These are phyloP conservation scores for Entamoeba moshkovskii DNA, from an alignment of 208 protist genomes.

Conservation along the genomic window DNA sequence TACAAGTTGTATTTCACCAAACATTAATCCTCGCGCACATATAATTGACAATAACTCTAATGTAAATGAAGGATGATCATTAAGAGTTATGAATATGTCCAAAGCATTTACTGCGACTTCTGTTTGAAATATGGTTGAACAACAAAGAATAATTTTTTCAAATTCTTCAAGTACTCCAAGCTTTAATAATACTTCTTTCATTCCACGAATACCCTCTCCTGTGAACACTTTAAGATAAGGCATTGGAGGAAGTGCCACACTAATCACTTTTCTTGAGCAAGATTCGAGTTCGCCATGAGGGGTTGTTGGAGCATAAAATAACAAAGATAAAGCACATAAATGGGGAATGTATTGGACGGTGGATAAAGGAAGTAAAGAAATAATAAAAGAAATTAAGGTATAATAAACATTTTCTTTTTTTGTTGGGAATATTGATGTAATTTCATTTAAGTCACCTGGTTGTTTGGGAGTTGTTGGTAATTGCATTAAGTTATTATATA, in stretches of 20 bases:
- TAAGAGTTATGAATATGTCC: not conserved
- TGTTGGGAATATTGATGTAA: not conserved
- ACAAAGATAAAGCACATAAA: not conserved
- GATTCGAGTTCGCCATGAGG: not conserved
- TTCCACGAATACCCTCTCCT: not conserved
- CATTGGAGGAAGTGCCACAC: not conserved
- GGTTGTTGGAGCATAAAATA: not conserved
- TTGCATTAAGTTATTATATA: too few species aligned
- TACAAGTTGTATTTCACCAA: not conserved
- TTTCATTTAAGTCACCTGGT: not conserved
- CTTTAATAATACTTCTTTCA: not conserved
- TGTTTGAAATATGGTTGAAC: not conserved
- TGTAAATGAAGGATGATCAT: not conserved
- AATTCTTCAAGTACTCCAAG: not conserved
- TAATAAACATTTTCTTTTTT: not conserved
- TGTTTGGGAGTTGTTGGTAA: not conserved
- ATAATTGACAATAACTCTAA: not conserved
- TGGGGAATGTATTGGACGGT: not conserved
- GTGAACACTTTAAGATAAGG: not conserved
- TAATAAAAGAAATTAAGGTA: not conserved
- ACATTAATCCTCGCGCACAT: not conserved
- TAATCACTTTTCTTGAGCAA: not conserved
- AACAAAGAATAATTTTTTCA: not conserved
- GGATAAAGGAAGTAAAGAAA: not conserved
- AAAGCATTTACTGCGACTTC: not conserved